Evolutionary conservation across 1,139 yeast species (phyloP).

Genomic region (Zygotorulaspora mrakii): DNA sequence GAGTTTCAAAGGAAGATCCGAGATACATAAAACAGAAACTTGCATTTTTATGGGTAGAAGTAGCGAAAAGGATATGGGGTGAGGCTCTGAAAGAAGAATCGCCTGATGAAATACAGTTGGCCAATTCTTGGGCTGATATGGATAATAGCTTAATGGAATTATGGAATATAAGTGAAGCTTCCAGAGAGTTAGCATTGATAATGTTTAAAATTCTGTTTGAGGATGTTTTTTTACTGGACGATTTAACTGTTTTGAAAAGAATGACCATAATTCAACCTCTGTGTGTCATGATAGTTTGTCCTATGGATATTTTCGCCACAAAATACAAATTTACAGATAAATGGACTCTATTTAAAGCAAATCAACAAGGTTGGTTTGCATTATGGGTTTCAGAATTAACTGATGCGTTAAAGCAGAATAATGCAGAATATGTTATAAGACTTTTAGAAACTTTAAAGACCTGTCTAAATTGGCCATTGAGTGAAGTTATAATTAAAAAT

Average conservation of each 20-base stretch:
- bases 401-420: constrained; percentile 45
- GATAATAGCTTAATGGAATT: constrained; percentile 68
- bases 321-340: constrained; percentile 71
- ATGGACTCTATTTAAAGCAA: constrained; percentile 57
- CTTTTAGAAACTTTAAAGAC: constrained; percentile 81
- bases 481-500: constrained; percentile 64
- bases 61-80: constrained; percentile 95
- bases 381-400: constrained; percentile 68
- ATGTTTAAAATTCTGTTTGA: constrained; percentile 85
- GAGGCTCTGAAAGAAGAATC: constrained; percentile 40
- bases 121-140: constrained; percentile 87
- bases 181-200: constrained; percentile 72
- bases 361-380: constrained; percentile 80
- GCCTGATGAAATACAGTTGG: constrained; percentile 43
- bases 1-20: constrained; percentile 65
- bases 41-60: constrained; percentile 85
- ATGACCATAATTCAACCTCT: constrained; percentile 74
- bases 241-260: constrained; percentile 81
- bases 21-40: constrained; percentile 86
- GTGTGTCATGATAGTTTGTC: constrained; percentile 77
- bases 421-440: constrained; percentile 54
- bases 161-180: constrained; percentile 63
- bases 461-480: constrained; percentile 87
- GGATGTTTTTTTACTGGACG: constrained; percentile 89
- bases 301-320: constrained; percentile 57